Evolutionary conservation across 495 filamentous ascomycete species (phyloP), one percentile per base, ranked within the genome.

Genomic region (Friedmanniomyces endolithicus): DNA sequence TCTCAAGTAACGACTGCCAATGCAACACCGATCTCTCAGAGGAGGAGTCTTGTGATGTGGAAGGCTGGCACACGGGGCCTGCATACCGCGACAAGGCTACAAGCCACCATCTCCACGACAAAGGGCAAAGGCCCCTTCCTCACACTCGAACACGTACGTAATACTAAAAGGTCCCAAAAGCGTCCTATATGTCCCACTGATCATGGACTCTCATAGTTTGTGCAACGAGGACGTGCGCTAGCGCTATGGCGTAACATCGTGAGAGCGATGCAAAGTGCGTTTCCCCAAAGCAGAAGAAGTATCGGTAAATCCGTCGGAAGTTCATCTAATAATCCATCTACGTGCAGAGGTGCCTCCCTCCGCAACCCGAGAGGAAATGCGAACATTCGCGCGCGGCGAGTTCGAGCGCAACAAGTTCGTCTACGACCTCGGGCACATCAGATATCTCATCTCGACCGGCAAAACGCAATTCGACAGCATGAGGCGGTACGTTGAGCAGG

Each of bases 351-450:
- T 84, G 22, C 31, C 65, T 6, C 76, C 81, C 56, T 67, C 69
- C 34, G 62, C 61, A 9, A 78, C 82, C 11, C 75, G 80, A 22
- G 67, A 71, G 46, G 88, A 94, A 60, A 79, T 88, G 56, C 74
- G 75, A 33, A 68, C 70, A 25, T 90, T 86, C 72, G 88, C 84
- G 27, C 77, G 87, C 12, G 70, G 74, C 43, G 87, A 92, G 60
- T 90, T 92, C 64, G 82, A 87, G 66, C 75, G 84, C 24, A 80
- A 88, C 67, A 78, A 76, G 20, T 58, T 72, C 31, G 82, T 90
- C 22, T 81, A 78, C 1, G 87, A 94, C 65, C 59, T 86, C 61
- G 63, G 60, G 8, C 78, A 81, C 64, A 82, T 84, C 47, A 68
- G 80, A 50, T 84, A 83, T 56, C 60, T 84, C 43, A 68, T 82